Evolutionary conservation across 495 filamentous ascomycete species (phyloP), one percentile per base, ranked within the genome.

Genomic region (Chlorociboria aeruginascens): DNA sequence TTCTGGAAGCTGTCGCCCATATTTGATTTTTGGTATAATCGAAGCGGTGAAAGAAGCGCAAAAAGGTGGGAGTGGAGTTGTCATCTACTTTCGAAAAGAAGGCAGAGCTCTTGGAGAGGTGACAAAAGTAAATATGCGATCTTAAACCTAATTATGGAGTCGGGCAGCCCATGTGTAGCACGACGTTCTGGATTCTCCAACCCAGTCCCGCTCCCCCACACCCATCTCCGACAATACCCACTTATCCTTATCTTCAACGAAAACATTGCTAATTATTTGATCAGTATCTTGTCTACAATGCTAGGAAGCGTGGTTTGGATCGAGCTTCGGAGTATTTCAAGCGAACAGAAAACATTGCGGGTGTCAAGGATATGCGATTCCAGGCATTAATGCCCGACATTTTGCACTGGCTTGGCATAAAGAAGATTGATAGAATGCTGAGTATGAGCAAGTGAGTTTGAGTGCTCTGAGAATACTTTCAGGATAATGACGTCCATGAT

Each of bases 371-470:
- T 57, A 98, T 98, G 92, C 81, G 92, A 49, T 98, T 98, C 74
- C 92, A 98, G 73, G 89, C 90, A n/a, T 71, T 98, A 48, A 98
- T 98, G 92, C 92, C 92, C 32, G 89, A 95, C 61, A 90, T 97
- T 55, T 77, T 98, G 38, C 92, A 98, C 66, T 98, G 92, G 92
- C 77, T 98, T 13, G 92, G 92, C 50, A 95, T 98, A 59, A 93
- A 82, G 66, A 97, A 97, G 73, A 97, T 98, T 62, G 92, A 97
- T 65, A 77, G 88, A 36, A 97, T 98, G 92, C 73, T 98, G 42
- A 93, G 86, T 66, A 97, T 98, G 92, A 92, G 85, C 61, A 93
- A 96, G 82, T 86, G 59, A 71, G 80, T 75, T 16, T 17, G 7
- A 34, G 9, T 34, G 7, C 20, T 25, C 40, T 13, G 12, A 40